Percentiles rank a stretch among this genome's conserved stretches.
phyloP scores from a whole-genome alignment of 495 filamentous ascomycete species.

The Neurospora sp. region DNA sequence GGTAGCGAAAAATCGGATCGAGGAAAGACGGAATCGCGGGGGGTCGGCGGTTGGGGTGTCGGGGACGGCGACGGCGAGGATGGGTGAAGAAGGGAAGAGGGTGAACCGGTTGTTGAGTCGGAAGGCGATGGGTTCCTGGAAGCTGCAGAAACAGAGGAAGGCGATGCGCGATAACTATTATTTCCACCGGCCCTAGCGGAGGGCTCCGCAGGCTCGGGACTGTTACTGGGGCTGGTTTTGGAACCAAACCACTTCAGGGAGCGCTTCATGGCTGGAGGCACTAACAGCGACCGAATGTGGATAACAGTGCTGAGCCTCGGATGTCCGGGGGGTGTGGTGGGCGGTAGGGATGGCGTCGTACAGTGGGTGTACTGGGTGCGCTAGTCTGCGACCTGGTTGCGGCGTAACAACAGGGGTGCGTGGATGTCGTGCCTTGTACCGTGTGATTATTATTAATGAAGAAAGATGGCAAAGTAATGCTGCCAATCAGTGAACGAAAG shows the following conservation, averaged over 20 bases:
- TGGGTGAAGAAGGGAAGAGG: constrained; percentile 25
- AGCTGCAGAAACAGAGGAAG: constrained; percentile 9
- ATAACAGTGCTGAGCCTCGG: constrained; percentile 16
- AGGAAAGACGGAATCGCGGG: constrained; percentile 23
- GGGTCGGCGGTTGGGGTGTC: constrained; percentile 32
- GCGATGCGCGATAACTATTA: constrained; percentile 26
- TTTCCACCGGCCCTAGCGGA: constrained; percentile 16
- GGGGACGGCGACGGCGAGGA: constrained; percentile 25
- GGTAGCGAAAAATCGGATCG: constrained; percentile 22
- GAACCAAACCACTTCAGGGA: constrained; percentile 22
- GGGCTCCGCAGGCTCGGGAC: constrained; percentile 17
- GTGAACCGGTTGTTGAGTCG: constrained; percentile 13
- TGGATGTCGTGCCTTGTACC: neutral
- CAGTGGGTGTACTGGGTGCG: neutral
- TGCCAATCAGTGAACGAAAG: neutral
- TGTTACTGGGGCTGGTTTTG: constrained; percentile 16
- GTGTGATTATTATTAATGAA: neutral
- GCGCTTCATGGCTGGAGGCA: constrained; percentile 18
- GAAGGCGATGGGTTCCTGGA: neutral
- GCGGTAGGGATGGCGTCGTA: neutral
- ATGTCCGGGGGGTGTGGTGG: constrained; percentile 1
- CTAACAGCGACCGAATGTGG: constrained; percentile 15
- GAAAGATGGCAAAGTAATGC: neutral
- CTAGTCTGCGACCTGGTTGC: neutral
- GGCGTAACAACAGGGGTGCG: neutral